Conservation (phyloP, 352 stramenopile genomes). For the Pythium grandisporangium region DNA sequence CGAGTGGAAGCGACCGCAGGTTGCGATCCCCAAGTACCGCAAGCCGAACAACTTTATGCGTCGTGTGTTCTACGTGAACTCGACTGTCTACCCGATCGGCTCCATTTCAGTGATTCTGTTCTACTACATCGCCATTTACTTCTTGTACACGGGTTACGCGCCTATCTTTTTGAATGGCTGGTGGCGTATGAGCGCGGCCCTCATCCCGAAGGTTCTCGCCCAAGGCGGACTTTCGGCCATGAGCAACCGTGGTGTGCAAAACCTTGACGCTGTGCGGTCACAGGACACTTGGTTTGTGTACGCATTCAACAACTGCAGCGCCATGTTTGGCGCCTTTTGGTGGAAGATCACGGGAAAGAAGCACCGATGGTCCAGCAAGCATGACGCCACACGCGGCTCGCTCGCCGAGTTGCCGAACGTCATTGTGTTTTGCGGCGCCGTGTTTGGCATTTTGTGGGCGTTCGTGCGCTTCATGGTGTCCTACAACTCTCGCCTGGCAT, state of each 20-base stretch:
- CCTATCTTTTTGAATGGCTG: slow-evolving; percentile 73
- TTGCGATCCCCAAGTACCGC: slow-evolving; percentile 68
- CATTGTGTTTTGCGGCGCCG: slow-evolving; percentile 63
- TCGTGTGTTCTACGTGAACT: slow-evolving; percentile 79
- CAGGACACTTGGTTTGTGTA: slow-evolving; percentile 79
- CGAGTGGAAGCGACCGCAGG: slow-evolving; percentile 70
- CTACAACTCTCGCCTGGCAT: slow-evolving; percentile 68
- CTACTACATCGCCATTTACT: slow-evolving; percentile 85
- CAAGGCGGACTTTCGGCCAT: slow-evolving; percentile 63
- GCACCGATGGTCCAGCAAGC: slow-evolving; percentile 61
- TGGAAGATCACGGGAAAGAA: slow-evolving; percentile 79
- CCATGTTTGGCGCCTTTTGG: slow-evolving; percentile 64
- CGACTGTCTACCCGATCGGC: slow-evolving; percentile 69
- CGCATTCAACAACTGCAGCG: slow-evolving; percentile 72
- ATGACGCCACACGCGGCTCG: slow-evolving; percentile 47
- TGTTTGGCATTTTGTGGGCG: slow-evolving; percentile 72
- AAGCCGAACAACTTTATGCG: slow-evolving; percentile 80
- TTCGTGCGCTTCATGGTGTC: slow-evolving; percentile 71
- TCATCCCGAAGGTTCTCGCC: slow-evolving; percentile 72
- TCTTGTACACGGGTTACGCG: slow-evolving; percentile 77
- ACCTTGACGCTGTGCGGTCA: slow-evolving; percentile 72
- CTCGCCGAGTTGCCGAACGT: slow-evolving; percentile 76
- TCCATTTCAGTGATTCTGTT: slow-evolving; percentile 69
- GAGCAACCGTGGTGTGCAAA: slow-evolving; percentile 70
- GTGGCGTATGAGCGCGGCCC: slow-evolving; percentile 47